These are phyloP conservation scores for Zymoseptoria crescenta DNA, from an alignment of 2,329 filamentous ascomycete species.

Conservation along the genomic window DNA sequence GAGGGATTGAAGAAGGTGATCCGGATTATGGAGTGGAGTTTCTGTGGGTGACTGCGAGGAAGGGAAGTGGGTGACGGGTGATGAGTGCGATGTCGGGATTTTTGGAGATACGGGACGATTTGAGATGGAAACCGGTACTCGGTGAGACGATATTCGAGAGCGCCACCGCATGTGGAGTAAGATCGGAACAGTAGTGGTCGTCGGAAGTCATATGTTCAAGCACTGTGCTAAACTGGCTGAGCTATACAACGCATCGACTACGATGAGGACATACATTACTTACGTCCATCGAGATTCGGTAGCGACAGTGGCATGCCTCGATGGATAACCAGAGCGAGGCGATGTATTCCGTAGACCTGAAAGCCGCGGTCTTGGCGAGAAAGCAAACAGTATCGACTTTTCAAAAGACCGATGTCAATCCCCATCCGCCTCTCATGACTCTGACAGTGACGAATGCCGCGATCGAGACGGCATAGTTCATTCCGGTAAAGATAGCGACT, in stretches of 20 bases:
- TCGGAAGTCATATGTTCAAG: background rate
- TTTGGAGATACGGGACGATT: background rate
- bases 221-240: background rate
- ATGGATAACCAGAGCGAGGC: background rate
- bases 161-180: background rate
- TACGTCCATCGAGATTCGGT: background rate
- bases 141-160: too few species aligned
- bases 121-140: too few species aligned
- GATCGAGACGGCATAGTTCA: slow-evolving; percentile 17
- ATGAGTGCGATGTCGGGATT: background rate
- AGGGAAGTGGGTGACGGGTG: background rate
- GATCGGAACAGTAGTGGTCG: background rate
- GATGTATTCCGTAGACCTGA: background rate
- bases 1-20: slow-evolving; percentile 13
- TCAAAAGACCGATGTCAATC: slow-evolving; percentile 15
- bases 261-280: background rate
- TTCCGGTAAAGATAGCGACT: slow-evolving; percentile 22
- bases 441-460: slow-evolving; percentile 27
- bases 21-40: slow-evolving; percentile 22
- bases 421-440: slow-evolving; percentile 36
- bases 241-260: background rate
- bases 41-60: slow-evolving; percentile 19
- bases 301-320: background rate
- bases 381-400: background rate
- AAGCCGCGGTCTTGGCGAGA: background rate